phyloP scores from a whole-genome alignment of 2,329 filamentous ascomycete genomes.

The Colletotrichum destructivum region DNA sequence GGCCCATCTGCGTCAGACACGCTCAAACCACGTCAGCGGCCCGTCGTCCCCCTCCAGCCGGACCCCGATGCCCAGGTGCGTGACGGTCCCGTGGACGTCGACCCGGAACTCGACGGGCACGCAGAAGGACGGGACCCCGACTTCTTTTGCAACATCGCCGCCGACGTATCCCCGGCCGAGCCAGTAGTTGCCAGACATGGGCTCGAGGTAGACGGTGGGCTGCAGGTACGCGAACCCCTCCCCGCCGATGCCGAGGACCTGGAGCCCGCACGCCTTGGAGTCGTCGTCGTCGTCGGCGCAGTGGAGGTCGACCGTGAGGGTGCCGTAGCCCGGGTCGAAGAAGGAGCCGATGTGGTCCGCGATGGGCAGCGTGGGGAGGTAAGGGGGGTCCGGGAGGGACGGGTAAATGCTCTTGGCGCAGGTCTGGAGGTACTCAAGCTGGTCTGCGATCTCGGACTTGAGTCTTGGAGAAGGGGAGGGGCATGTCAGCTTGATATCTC shows the following conservation, averaged over 20 bases:
- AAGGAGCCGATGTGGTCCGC: conserved; percentile 59
- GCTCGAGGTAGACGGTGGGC: conserved; percentile 23
- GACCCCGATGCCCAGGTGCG: conserved; percentile 21
- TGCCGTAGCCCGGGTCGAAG: conserved; percentile 50
- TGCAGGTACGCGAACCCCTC: conserved; percentile 9
- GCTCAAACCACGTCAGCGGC: conserved; percentile 30
- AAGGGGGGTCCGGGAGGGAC: conserved; percentile 42
- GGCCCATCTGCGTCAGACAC: not conserved
- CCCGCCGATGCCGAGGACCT: conserved; percentile 10
- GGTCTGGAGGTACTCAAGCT: conserved; percentile 33
- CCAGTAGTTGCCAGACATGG: conserved; percentile 45
- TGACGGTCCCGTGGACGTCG: not conserved
- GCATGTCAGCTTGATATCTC: not conserved
- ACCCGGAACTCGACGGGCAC: conserved; percentile 24
- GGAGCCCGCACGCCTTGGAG: conserved; percentile 39
- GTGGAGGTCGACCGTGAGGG: conserved; percentile 38
- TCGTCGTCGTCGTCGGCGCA: conserved; percentile 29
- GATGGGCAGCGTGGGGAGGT: conserved; percentile 55
- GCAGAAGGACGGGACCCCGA: not conserved
- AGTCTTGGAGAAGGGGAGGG: not conserved
- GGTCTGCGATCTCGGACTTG: not conserved
- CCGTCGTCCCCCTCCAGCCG: conserved; percentile 7
- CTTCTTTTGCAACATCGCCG: accelerated
- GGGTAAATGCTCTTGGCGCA: conserved; percentile 44
- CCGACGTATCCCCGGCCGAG: conserved; percentile 24